Percentiles rank a stretch among this genome's conserved stretches.
These are phyloP conservation scores for Penicillium subrubescens DNA, from an alignment of 495 filamentous ascomycete species.

Conservation along the genomic window DNA sequence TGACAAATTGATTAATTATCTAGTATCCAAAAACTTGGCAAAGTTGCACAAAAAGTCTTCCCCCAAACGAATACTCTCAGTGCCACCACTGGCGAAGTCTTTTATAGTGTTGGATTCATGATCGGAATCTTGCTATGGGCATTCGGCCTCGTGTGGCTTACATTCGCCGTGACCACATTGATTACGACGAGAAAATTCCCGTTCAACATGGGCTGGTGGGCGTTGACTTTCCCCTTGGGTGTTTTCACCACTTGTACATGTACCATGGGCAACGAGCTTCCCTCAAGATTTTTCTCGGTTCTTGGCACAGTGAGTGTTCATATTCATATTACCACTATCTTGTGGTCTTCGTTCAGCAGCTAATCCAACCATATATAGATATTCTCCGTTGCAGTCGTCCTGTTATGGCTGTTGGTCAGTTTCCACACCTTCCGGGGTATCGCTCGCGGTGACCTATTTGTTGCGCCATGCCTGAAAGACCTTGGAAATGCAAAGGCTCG, in stretches of 20 bases:
- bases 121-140: conserved; percentile 44
- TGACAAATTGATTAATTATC: neutral
- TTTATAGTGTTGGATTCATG: conserved; percentile 42
- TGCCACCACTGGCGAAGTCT: conserved; percentile 28
- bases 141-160: conserved; percentile 44
- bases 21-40: conserved; percentile 39
- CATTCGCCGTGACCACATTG: conserved; percentile 43
- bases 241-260: conserved; percentile 48
- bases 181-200: conserved; percentile 40
- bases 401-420: conserved; percentile 14
- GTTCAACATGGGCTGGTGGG: conserved; percentile 64
- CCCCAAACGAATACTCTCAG: conserved; percentile 14
- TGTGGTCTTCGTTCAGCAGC: neutral
- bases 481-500: neutral
- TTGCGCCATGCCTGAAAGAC: conserved; percentile 14
- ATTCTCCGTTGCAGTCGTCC: conserved; percentile 10
- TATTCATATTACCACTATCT: neutral
- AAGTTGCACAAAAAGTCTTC: conserved; percentile 30
- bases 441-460: conserved; percentile 5
- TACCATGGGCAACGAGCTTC: conserved; percentile 43
- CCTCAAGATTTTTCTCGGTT: conserved; percentile 48
- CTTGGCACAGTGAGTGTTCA: conserved; percentile 35
- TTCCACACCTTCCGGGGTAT: neutral
- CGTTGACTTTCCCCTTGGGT: conserved; percentile 55
- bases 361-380: conserved; percentile 8